These are phyloP conservation scores for Discostella pseudostelligera DNA, from an alignment of 108 stramenopile genomes.

Conservation along the genomic window DNA sequence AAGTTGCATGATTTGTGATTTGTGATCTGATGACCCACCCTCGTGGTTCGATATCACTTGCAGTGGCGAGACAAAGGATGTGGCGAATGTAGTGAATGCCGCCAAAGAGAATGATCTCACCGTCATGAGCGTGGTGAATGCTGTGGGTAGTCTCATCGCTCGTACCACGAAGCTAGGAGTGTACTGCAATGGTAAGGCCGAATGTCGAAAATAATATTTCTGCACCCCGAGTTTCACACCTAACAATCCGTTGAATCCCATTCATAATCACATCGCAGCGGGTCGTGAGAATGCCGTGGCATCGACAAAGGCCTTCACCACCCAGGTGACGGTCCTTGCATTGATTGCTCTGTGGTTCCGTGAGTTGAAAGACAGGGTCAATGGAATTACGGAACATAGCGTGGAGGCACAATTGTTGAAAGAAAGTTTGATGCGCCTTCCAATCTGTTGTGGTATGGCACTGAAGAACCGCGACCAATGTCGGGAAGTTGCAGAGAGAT, in stretches of 20 bases:
- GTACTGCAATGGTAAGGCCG: conserved; percentile 98
- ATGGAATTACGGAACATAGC: conserved; percentile 53
- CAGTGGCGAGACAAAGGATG: conserved; percentile 96
- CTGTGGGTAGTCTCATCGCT: conserved; percentile 97
- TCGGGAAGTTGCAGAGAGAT: conserved; percentile 70
- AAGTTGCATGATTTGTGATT: no score
- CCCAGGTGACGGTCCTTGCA: conserved; percentile 97
- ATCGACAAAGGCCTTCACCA: conserved; percentile 99
- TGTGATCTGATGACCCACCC: no score
- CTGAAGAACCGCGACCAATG: conserved; percentile 88
- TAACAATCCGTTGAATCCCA: no score
- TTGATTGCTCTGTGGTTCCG: conserved; percentile 96
- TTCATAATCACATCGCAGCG: no score
- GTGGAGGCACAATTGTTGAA: conserved; percentile 61
- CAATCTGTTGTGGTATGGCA: conserved; percentile 98
- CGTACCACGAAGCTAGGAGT: conserved; percentile 95
- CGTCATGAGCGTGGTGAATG: conserved; percentile 93
- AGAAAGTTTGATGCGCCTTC: conserved; percentile 94
- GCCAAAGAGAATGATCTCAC: conserved; percentile 88
- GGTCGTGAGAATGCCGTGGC: conserved; percentile 99
- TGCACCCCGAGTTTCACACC: no score
- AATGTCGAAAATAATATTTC: no score
- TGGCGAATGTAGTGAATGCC: conserved; percentile 81
- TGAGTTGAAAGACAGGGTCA: conserved; percentile 70
- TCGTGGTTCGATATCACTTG: conserved; percentile 7